These are phyloP conservation scores for Psilocybe cyanescens DNA, from an alignment of 768 basidiomycete species.

Conservation along the genomic window DNA sequence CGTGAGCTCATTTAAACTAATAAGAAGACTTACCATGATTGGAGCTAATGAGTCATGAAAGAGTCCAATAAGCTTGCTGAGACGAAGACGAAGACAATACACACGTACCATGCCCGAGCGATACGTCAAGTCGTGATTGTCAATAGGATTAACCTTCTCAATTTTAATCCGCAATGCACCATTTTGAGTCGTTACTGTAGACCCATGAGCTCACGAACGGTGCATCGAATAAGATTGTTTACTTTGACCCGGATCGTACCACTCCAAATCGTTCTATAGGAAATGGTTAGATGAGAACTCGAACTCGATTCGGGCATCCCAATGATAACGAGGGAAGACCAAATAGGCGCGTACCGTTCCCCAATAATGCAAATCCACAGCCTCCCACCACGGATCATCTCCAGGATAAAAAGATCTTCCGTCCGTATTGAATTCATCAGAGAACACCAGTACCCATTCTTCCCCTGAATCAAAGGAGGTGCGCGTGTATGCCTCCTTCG, in stretches of 20 bases:
- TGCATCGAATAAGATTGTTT: not conserved
- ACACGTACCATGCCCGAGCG: conserved; percentile 42
- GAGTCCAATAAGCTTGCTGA: not conserved
- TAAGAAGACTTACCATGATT: conserved; percentile 27
- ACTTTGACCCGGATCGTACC: conserved; percentile 60
- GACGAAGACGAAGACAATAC: not conserved
- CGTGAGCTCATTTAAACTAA: not conserved
- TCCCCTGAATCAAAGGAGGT: conserved; percentile 53
- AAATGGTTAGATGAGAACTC: not conserved
- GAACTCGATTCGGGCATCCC: no score
- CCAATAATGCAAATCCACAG: conserved; percentile 62
- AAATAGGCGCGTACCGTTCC: conserved; percentile 38
- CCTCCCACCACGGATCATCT: conserved; percentile 58
- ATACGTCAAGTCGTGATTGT: conserved; percentile 70
- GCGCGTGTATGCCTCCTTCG: conserved; percentile 48
- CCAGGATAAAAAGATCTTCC: conserved; percentile 65
- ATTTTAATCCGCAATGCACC: conserved; percentile 75
- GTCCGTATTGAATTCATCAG: conserved; percentile 69
- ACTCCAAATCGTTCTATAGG: conserved; percentile 58
- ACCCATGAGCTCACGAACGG: not conserved
- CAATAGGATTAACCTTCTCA: conserved; percentile 40
- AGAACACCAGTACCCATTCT: conserved; percentile 54
- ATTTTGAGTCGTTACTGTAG: conserved; percentile 58
- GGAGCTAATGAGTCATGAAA: conserved; percentile 23
- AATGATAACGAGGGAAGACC: not conserved